These are phyloP conservation scores for Hirschioporus abietinus DNA, from an alignment of 768 basidiomycete species.

Conservation along the genomic window DNA sequence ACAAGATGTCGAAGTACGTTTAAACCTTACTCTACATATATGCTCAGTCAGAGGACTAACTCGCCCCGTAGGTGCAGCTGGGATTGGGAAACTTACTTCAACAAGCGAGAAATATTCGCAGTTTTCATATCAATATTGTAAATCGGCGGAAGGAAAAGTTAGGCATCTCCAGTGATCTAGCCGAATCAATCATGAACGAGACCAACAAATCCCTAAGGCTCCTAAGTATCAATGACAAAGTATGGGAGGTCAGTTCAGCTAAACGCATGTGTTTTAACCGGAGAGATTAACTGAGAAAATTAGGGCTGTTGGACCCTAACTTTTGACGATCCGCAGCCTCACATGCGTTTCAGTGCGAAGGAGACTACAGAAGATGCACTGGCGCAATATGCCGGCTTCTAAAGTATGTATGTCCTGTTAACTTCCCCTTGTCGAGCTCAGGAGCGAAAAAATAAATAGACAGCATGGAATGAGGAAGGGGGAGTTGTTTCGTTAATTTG, in stretches of 20 bases:
- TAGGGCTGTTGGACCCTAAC: not conserved
- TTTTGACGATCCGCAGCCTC: not conserved
- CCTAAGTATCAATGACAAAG: not conserved
- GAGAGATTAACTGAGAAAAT: not conserved
- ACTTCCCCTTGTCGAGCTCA: too few species aligned
- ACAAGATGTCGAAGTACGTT: constrained; percentile 27
- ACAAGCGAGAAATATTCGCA: not conserved
- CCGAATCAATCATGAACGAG: not conserved
- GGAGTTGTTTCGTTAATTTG: too few species aligned
- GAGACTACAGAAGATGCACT: not conserved
- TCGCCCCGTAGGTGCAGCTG: not conserved
- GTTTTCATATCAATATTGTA: not conserved
- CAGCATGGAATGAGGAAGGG: too few species aligned
- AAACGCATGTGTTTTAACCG: not conserved
- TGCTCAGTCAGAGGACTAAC: not conserved
- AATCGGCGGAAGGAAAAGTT: not conserved
- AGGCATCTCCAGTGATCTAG: not conserved
- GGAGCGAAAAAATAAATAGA: too few species aligned
- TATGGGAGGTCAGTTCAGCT: not conserved
- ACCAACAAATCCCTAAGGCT: not conserved
- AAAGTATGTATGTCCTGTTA: too few species aligned
- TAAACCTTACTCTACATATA: not conserved
- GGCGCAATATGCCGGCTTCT: not conserved
- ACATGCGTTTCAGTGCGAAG: not conserved
- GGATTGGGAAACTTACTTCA: not conserved